Conservation (phyloP, 306 rosid species). For the Crotalaria pallida region DNA sequence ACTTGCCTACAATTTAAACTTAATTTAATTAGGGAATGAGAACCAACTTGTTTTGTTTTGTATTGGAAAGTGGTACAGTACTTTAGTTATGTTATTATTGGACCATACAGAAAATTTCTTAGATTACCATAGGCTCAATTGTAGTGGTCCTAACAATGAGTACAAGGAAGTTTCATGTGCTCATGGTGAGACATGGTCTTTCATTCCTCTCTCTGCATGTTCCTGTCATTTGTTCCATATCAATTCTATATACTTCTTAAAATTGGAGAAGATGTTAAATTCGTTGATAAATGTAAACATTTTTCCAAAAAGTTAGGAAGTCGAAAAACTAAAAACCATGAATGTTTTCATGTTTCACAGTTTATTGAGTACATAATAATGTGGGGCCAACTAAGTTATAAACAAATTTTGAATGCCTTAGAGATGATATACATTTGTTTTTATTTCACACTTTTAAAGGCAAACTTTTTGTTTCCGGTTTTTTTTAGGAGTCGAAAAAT, state of each 20-base stretch:
- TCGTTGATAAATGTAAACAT: background rate
- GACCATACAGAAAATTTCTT: background rate
- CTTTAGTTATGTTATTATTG: background rate
- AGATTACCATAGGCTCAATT: background rate
- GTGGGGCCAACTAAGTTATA: background rate
- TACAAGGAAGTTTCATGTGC: background rate
- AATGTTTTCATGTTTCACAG: background rate
- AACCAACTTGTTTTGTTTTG: background rate
- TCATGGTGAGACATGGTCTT: background rate
- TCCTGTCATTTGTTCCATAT: background rate
- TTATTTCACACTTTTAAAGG: no score
- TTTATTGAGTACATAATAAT: conserved; percentile 2
- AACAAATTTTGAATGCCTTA: no score
- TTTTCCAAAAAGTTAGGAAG: background rate
- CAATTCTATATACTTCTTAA: background rate
- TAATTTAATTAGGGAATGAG: background rate
- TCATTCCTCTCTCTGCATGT: background rate
- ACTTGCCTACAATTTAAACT: background rate
- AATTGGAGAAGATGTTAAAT: background rate
- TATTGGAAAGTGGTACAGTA: background rate
- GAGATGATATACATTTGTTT: no score
- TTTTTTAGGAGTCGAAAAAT: no score
- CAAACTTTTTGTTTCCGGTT: no score
- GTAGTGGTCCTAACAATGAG: background rate
- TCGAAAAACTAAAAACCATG: background rate